Conservation (phyloP, 1,139 yeast species). For the Eremothecium coryli region DNA sequence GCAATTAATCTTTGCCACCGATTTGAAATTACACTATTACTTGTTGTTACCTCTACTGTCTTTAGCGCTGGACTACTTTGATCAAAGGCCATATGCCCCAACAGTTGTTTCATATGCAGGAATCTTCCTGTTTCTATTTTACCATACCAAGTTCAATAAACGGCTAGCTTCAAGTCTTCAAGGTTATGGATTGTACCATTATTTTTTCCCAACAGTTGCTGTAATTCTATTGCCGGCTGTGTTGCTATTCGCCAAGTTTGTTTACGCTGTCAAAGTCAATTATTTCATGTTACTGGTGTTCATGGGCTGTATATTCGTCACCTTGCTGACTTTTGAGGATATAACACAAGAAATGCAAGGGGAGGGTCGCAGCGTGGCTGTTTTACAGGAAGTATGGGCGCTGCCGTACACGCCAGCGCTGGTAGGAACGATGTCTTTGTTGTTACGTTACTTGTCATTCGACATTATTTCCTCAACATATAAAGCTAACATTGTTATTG, state of each 20-base stretch:
- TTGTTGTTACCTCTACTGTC: conserved; percentile 12
- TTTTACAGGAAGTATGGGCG: conserved; percentile 14
- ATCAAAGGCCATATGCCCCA: conserved; percentile 6
- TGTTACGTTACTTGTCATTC: conserved; percentile 31
- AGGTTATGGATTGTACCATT: conserved; percentile 1
- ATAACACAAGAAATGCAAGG: conserved; percentile 13
- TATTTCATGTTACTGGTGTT: conserved; percentile 20
- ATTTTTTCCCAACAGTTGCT: conserved; percentile 8
- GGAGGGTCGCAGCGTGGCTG: conserved; percentile 13
- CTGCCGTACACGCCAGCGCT: conserved; percentile 19
- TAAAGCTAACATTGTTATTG: conserved; percentile 13
- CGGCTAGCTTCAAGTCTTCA: conserved; percentile 3
- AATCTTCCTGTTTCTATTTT: conserved; percentile 6
- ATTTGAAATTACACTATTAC: conserved; percentile 6
- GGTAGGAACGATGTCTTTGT: conserved; percentile 27
- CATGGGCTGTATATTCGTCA: conserved; percentile 21
- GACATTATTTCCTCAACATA: conserved; percentile 16
- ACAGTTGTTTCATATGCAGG: conserved; percentile 8
- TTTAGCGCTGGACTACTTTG: conserved; percentile 9
- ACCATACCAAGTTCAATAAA: conserved; percentile 6
- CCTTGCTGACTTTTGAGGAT: conserved; percentile 24
- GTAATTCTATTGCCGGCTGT: conserved; percentile 6
- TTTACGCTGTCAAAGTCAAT: conserved; percentile 14
- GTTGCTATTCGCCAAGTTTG: conserved; percentile 8
- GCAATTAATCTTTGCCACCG: conserved; percentile 9